phyloP scores from a whole-genome alignment of 768 basidiomycete genomes.

The Crucibulum laeve region DNA sequence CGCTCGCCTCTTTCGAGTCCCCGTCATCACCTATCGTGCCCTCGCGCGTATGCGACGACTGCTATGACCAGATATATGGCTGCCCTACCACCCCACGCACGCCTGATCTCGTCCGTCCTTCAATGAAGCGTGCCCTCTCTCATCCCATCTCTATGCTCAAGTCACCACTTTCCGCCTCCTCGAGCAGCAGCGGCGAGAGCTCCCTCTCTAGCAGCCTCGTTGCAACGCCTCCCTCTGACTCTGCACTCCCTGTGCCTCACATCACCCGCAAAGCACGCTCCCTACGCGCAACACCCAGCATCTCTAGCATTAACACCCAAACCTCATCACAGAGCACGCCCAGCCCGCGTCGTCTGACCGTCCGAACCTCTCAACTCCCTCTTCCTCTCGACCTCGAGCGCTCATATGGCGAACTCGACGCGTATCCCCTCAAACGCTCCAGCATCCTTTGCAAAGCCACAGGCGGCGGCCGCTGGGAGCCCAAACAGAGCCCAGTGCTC shows the following conservation, averaged over 20 bases:
- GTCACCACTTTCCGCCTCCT: conserved; percentile 27
- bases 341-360: conserved; percentile 20
- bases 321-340: conserved; percentile 28
- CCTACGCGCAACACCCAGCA: conserved; percentile 25
- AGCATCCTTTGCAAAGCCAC: conserved; percentile 71
- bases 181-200: conserved; percentile 25
- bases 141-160: conserved; percentile 35
- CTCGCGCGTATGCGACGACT: conserved; percentile 74
- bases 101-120: conserved; percentile 28
- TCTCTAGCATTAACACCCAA: conserved; percentile 27
- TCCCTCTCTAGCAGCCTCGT: conserved; percentile 25
- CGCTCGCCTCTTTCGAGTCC: conserved; percentile 52
- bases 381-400: conserved; percentile 38
- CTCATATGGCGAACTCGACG: conserved; percentile 66
- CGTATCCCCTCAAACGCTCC: conserved; percentile 67
- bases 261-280: conserved; percentile 23
- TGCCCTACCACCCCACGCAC: conserved; percentile 39
- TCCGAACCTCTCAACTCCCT: conserved; percentile 29
- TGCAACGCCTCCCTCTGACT: conserved; percentile 17
- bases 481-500: conserved; percentile 45
- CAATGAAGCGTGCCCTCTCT: conserved; percentile 28
- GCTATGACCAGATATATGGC: conserved; percentile 72
- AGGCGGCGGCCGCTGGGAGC: conserved; percentile 79
- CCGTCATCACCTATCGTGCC: conserved; percentile 53
- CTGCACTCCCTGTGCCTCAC: conserved; percentile 15